Base-by-base conservation (phyloP, 2,329 filamentous ascomycete species). In the Verticillium longisporum region DNA sequence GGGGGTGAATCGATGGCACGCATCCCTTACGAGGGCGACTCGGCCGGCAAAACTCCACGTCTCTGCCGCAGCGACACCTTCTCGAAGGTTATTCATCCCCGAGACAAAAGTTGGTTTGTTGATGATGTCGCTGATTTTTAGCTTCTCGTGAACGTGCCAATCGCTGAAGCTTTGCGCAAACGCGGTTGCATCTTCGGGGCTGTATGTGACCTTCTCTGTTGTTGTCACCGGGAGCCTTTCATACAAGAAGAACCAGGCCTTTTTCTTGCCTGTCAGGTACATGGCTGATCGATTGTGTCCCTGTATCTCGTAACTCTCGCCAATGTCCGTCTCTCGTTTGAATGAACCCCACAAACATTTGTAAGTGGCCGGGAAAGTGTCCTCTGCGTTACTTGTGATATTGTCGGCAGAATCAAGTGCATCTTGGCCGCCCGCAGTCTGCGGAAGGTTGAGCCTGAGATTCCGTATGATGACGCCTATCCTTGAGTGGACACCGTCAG, bases 341-440 rank as follows among this genome's bases (percentile, higher is more conserved):
- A 74, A 67, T 3, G 70, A 69, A 15, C 73, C 38, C 73, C 74
- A 77, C 37, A 77, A 63, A 6, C 65, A 70, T 33, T 70, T 64
- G 64, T 72, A 77, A 18, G 26, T 26, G 26, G 26, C 26, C 26
- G 26, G 26, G 26, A 26, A 26, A 26, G 26, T 2, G 26, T 26
- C 26, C 26, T 26, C 26, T 26, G 26, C 26, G 26, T 26, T 26
- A 3, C 26, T 26, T 56, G 31, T 15, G 55, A 31, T n/a, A 33
- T 13, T 7, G n/a, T 34, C 7, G 55, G 55, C 55, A 15, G 13
- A 26, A 26, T 26, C 26, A 3, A 26, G 26, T 26, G 26, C 26
- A 26, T 26, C 3, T 26, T 26, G 26, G 26, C 26, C 26, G 26
- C 26, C 3, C 26, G 3, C 26, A 26, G 26, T 26, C 26, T 26